Evolutionary conservation across 2,329 filamentous ascomycete species (phyloP), one percentile per base, ranked within the genome.

Genomic region (Neoascochyta sp.): DNA sequence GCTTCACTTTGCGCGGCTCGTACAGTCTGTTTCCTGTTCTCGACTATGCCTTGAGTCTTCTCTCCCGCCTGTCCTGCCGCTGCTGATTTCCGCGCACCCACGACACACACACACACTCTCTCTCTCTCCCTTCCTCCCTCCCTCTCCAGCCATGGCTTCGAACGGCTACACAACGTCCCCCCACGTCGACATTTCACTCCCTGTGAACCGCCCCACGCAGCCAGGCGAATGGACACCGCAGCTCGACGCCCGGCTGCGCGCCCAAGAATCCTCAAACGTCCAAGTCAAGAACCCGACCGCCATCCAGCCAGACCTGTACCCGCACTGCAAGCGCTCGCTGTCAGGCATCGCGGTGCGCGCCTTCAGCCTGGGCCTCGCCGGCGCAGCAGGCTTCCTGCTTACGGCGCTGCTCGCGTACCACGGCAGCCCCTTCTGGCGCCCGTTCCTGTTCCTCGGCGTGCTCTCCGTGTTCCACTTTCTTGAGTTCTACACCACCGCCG

Each of bases 381-480:
- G 66, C 14, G 50, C 62, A 2, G 27, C 56, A 8, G 56, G 63
- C 24, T 31, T 64, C 11, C 27, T 63, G 13, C 32, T 57, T 18
- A 48, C 63, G 22, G 29, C 45, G 16, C 28, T 53, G 16, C 45
- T 60, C 20, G 35, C 44, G 33, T 54, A 57, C 37, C 36, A 54
- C 20, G 45, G 50, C 9, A 66, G 55, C 22, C 61, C 66, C 4
- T 56, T 76, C 32, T 83, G 78, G 78, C 69, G 78, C 13, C 59
- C 76, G 1, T 70, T 73, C 7, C 70, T 75, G 59, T 90, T 90
- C 67, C 54, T 83, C 26, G 67, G 68, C 29, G 69, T 79, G 9
- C 80, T 96, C 26, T 75, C 81, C 15, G 50, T 83, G 16, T 96
- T 96, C 67, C 92, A 98, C 70, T 96, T 95, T 66, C 80, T 96